Evolutionary conservation across 2,329 filamentous ascomycete species (phyloP).

Genomic region (Cladophialophora immunda): DNA sequence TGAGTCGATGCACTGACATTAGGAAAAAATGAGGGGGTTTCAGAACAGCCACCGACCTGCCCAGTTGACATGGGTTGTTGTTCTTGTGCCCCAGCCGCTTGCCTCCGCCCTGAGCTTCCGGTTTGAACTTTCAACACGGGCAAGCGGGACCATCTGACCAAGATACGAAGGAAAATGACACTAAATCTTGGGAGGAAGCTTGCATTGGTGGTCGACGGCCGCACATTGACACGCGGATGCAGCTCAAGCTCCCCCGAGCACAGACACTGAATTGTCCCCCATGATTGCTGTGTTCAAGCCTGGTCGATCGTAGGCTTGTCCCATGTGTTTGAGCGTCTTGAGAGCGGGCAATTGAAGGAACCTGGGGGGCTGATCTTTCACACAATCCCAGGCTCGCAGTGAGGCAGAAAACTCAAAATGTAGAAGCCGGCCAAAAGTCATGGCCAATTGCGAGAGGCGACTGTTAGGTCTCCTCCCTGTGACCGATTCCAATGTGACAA

Average conservation of each 20-base stretch:
- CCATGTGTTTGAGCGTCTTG: not conserved
- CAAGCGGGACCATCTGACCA: not conserved
- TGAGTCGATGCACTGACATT: not conserved
- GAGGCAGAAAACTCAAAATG: not conserved
- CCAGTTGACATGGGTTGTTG: not conserved
- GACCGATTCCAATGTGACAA: not conserved
- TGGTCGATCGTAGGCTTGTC: not conserved
- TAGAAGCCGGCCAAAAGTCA: not conserved
- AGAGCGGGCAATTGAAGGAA: not conserved
- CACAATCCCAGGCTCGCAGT: not conserved
- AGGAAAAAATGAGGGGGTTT: not conserved
- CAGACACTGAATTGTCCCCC: not conserved
- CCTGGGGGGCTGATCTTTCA: not conserved
- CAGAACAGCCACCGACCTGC: not conserved
- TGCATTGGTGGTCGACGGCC: not conserved
- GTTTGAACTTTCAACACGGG: not conserved
- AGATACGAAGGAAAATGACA: not conserved
- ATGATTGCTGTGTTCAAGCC: not conserved
- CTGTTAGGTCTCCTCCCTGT: not conserved
- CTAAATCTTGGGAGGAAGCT: not conserved
- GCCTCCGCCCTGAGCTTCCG: not conserved
- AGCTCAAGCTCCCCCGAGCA: not conserved
- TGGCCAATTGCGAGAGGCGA: not conserved
- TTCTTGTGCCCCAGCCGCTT: not conserved
- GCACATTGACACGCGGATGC: not conserved